These are phyloP conservation scores for Rhizopogon vesiculosus DNA, from an alignment of 768 basidiomycete species.

Conservation along the genomic window DNA sequence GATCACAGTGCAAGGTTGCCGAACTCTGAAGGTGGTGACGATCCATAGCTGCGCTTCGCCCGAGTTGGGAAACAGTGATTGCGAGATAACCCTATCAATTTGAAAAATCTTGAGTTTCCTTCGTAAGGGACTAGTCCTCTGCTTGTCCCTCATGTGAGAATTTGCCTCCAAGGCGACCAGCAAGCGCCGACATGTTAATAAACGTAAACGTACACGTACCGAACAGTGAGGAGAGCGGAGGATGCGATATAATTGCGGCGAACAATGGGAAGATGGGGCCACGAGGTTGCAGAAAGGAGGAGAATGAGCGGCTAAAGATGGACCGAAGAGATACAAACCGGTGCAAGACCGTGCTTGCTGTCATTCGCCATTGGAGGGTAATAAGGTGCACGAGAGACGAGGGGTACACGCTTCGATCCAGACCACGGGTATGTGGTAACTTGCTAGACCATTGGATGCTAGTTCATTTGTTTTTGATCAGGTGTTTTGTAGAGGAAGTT, in stretches of 20 bases:
- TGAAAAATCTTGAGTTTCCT: conserved; percentile 3
- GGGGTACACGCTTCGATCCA: not conserved
- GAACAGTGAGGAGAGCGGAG: not conserved
- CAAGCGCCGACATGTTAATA: not conserved
- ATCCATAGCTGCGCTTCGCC: not conserved
- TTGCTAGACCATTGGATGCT: too few species aligned
- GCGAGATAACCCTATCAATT: conserved; percentile 3
- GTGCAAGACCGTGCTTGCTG: conserved; percentile 17
- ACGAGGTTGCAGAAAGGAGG: not conserved
- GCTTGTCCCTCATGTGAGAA: not conserved
- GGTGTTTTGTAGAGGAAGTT: conserved; percentile 10
- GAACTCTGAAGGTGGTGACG: not conserved
- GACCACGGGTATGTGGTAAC: not conserved
- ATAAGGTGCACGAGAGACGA: not conserved
- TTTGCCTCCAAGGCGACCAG: not conserved
- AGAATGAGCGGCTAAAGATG: conserved; percentile 3
- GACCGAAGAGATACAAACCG: conserved; percentile 3
- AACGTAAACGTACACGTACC: not conserved
- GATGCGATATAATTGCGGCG: not conserved
- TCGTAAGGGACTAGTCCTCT: too few species aligned
- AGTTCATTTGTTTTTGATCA: not conserved
- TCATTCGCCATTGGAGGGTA: conserved; percentile 15
- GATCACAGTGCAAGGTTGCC: not conserved
- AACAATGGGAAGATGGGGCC: conserved; percentile 13
- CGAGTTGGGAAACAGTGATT: not conserved